Percentiles rank a stretch among this genome's conserved stretches.
These are phyloP conservation scores for Kwoniella shandongensis DNA, from an alignment of 768 basidiomycete species.

Conservation along the genomic window DNA sequence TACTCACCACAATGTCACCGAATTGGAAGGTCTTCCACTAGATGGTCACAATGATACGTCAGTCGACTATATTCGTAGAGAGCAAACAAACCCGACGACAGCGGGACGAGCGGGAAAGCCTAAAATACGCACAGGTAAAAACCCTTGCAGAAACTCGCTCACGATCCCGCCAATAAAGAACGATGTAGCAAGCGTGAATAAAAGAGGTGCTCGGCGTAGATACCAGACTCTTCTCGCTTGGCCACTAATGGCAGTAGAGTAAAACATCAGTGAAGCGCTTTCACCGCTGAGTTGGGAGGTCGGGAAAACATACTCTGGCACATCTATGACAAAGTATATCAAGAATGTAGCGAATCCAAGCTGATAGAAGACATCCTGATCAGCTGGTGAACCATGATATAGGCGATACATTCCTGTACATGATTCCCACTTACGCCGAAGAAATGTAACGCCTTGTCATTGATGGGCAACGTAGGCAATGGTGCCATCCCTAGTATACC, in stretches of 20 bases:
- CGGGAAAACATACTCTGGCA: slow-evolving; percentile 45
- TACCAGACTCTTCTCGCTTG: slow-evolving; percentile 48
- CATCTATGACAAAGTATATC: slow-evolving; percentile 51
- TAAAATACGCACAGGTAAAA: slow-evolving; percentile 47
- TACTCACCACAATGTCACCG: slow-evolving; percentile 44
- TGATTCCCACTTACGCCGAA: slow-evolving; percentile 42
- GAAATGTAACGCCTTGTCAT: slow-evolving; percentile 53
- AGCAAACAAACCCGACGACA: too few relatives aligned
- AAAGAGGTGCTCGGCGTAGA: slow-evolving; percentile 46
- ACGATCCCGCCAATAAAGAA: slow-evolving; percentile 49
- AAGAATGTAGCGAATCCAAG: slow-evolving; percentile 51
- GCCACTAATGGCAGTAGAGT: slow-evolving; percentile 13
- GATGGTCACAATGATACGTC: not conserved
- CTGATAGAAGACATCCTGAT: too few relatives aligned
- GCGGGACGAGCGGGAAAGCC: too few relatives aligned
- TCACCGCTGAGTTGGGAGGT: too few relatives aligned
- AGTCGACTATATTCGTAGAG: too few relatives aligned
- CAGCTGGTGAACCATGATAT: slow-evolving; percentile 1
- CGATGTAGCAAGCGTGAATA: slow-evolving; percentile 37
- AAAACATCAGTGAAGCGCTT: not conserved
- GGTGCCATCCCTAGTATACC: slow-evolving; percentile 50
- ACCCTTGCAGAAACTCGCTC: slow-evolving; percentile 45
- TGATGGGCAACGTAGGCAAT: slow-evolving; percentile 43
- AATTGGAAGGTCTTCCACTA: slow-evolving; percentile 53
- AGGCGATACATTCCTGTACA: not conserved